Evolutionary conservation across 805 yeast species (phyloP).

Genomic region (Pichia cabralensis): DNA sequence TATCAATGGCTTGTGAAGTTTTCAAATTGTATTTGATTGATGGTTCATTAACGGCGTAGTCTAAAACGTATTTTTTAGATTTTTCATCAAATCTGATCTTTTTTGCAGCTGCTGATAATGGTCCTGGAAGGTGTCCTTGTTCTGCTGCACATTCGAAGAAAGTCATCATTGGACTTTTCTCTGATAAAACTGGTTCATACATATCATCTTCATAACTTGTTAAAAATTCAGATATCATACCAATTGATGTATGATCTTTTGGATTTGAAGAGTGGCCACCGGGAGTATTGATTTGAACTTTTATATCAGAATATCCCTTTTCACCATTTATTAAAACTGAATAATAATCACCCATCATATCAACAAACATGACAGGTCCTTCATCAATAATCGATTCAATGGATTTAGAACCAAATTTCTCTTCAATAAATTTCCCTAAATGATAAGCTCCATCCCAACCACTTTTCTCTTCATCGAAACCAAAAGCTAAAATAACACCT

Average conservation of each 20-base stretch:
- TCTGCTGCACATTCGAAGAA: slow-evolving; percentile 56
- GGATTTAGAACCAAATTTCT: slow-evolving; percentile 51
- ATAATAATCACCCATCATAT: slow-evolving; percentile 24
- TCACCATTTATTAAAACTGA: slow-evolving; percentile 26
- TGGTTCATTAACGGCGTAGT: slow-evolving; percentile 15
- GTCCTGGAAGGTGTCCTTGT: slow-evolving; percentile 23
- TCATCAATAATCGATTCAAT: slow-evolving; percentile 54
- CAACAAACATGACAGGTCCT: slow-evolving; percentile 36
- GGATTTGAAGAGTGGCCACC: slow-evolving; percentile 56
- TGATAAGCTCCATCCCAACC: slow-evolving; percentile 53
- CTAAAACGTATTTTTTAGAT: slow-evolving; percentile 28
- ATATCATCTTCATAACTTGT: slow-evolving; percentile 47
- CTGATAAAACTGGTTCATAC: slow-evolving; percentile 35
- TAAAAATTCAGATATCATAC: slow-evolving; percentile 54
- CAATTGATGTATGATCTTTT: slow-evolving; percentile 69
- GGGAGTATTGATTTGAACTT: slow-evolving; percentile 39
- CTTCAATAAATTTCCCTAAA: slow-evolving; percentile 37
- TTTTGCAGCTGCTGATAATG: slow-evolving; percentile 8
- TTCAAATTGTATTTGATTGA: slow-evolving; percentile 32
- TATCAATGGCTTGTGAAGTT: slow-evolving; percentile 62
- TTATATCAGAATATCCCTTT: slow-evolving; percentile 32
- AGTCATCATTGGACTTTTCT: slow-evolving; percentile 50
- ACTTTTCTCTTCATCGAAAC: slow-evolving; percentile 71
- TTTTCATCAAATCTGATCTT: slow-evolving; percentile 17
- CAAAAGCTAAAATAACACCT: slow-evolving; percentile 54